Evolutionary conservation across 768 basidiomycete species (phyloP).

Genomic region (Dacryopinax primogenitus): DNA sequence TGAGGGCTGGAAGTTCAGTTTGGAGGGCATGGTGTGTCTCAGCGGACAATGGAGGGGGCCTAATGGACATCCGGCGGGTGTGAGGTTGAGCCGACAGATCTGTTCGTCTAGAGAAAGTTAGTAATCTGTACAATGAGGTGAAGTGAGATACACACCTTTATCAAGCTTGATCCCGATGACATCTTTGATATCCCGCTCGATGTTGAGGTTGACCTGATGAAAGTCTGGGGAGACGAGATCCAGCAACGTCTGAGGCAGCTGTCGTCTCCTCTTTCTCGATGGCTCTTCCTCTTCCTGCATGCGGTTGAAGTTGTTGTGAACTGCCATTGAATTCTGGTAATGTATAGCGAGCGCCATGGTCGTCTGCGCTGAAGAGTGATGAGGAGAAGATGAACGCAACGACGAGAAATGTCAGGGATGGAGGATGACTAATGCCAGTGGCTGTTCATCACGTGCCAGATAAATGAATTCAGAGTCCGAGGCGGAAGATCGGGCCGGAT

Average conservation of each 20-base stretch:
- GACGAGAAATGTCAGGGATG: neutral
- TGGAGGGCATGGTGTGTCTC: conserved; percentile 79
- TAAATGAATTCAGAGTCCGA: too few species aligned
- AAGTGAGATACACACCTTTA: conserved; percentile 49
- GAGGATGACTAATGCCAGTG: neutral
- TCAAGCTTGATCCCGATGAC: conserved; percentile 80
- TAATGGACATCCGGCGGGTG: conserved; percentile 75
- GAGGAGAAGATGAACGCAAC: neutral
- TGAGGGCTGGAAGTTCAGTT: conserved; percentile 79
- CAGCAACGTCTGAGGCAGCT: neutral
- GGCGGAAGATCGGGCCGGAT: too few species aligned
- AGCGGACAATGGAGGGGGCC: conserved; percentile 85
- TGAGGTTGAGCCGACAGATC: conserved; percentile 77
- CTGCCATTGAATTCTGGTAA: neutral
- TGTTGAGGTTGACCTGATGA: conserved; percentile 80
- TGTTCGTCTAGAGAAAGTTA: conserved; percentile 56
- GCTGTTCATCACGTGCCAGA: too few species aligned
- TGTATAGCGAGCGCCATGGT: conserved; percentile 3
- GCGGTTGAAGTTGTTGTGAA: neutral
- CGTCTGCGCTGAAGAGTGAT: neutral
- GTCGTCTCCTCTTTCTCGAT: neutral
- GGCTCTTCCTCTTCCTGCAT: neutral
- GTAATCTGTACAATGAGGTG: neutral
- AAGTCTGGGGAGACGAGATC: conserved; percentile 72
- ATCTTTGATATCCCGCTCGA: conserved; percentile 67